These are phyloP conservation scores for Simplicillium sp. DNA, from an alignment of 2,329 filamentous ascomycete genomes.

Conservation along the genomic window DNA sequence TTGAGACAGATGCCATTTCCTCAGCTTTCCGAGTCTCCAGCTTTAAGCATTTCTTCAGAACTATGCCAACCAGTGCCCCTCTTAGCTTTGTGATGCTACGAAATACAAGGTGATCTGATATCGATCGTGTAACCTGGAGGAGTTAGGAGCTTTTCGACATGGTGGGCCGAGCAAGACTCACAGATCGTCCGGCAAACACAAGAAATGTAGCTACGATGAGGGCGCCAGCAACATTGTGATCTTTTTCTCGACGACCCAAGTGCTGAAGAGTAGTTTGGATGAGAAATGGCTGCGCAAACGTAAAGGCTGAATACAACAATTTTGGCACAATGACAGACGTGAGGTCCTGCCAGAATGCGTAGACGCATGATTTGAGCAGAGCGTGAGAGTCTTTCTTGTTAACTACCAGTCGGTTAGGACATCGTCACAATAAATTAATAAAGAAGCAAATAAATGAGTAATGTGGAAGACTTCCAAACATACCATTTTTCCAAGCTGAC, in stretches of 20 bases:
- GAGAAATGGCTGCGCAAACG: slow-evolving; percentile 28
- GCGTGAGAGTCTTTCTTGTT: slow-evolving; percentile 1
- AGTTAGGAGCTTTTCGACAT: too few species aligned
- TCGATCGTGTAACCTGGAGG: neutral
- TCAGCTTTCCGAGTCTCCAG: too few species aligned
- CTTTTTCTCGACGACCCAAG: slow-evolving; percentile 10
- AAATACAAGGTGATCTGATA: neutral
- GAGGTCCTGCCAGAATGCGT: slow-evolving; percentile 7
- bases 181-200: slow-evolving; percentile 29
- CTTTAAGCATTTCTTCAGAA: too few species aligned
- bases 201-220: slow-evolving; percentile 28
- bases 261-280: slow-evolving; percentile 19
- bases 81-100: neutral
- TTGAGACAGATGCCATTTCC: too few species aligned
- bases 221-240: slow-evolving; percentile 13
- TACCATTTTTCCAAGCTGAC: neutral
- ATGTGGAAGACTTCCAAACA: too few species aligned
- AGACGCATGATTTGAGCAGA: slow-evolving; percentile 6
- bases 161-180: slow-evolving; percentile 14
- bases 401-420: neutral
- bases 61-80: too few species aligned
- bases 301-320: slow-evolving; percentile 19
- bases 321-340: slow-evolving; percentile 16
- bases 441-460: too few species aligned
- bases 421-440: too few species aligned